Evolutionary conservation across 805 yeast genomes (phyloP).

Genomic region (Hanseniaspora vineae): DNA sequence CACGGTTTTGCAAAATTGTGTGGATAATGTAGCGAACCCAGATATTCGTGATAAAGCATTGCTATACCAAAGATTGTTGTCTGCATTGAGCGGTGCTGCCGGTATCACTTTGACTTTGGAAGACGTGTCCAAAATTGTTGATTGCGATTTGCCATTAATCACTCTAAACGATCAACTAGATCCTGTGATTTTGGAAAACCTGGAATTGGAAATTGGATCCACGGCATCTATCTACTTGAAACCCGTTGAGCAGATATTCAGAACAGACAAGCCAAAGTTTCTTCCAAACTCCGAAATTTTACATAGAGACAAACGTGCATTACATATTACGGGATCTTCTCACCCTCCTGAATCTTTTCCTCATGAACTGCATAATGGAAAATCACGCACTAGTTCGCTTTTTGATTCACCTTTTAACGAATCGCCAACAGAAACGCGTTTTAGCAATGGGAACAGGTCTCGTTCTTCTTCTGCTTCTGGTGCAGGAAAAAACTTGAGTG

Average conservation of each 20-base stretch:
- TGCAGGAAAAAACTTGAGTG: slow-evolving; percentile 18
- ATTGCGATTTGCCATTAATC: slow-evolving; percentile 50
- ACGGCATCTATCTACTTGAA: slow-evolving; percentile 75
- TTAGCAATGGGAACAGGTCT: too few relatives aligned
- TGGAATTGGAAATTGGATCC: slow-evolving; percentile 71
- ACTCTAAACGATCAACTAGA: slow-evolving; percentile 61
- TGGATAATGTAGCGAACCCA: slow-evolving; percentile 42
- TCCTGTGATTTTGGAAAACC: slow-evolving; percentile 58
- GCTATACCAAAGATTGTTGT: slow-evolving; percentile 73
- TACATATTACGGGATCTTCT: too few relatives aligned
- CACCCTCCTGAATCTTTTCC: too few relatives aligned
- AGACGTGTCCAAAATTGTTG: slow-evolving; percentile 39
- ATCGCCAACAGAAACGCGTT: too few relatives aligned
- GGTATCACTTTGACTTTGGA: slow-evolving; percentile 13
- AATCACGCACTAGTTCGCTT: slow-evolving; percentile 4
- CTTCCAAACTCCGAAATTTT: slow-evolving; percentile 29
- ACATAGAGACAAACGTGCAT: not conserved
- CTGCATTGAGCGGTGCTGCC: slow-evolving; percentile 16
- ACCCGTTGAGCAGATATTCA: slow-evolving; percentile 71
- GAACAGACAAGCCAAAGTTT: slow-evolving; percentile 40
- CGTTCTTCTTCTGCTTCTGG: too few relatives aligned
- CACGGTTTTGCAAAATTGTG: slow-evolving; percentile 29
- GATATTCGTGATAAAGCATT: slow-evolving; percentile 78
- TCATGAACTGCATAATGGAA: too few relatives aligned
- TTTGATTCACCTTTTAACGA: slow-evolving; percentile 5